These are phyloP conservation scores for Trichosanthes truncata DNA, from an alignment of 306 rosid genomes.

Conservation along the genomic window DNA sequence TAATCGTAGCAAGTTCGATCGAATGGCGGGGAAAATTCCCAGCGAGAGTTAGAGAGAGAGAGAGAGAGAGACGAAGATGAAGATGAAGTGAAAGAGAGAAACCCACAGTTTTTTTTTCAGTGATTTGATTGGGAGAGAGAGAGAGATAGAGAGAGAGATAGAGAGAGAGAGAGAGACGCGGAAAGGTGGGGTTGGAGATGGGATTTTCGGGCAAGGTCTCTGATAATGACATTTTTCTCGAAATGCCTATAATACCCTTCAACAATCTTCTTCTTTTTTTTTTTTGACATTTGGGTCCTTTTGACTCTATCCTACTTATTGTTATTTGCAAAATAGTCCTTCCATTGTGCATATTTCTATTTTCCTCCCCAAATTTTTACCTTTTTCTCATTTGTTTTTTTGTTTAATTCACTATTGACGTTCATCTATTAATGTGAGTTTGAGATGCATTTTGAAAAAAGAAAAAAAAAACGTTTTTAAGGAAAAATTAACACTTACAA, in stretches of 20 bases:
- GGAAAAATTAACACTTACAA: too few relatives aligned
- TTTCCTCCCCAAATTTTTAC: not conserved
- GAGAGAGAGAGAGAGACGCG: conserved; percentile 18
- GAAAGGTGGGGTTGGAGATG: conserved; percentile 8
- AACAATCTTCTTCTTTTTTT: not conserved
- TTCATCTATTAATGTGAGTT: too few relatives aligned
- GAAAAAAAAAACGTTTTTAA: too few relatives aligned
- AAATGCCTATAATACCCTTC: not conserved
- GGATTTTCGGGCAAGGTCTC: conserved; percentile 19
- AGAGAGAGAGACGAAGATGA: conserved; percentile 9
- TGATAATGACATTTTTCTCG: conserved; percentile 23
- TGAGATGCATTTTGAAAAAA: too few relatives aligned
- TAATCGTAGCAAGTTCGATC: conserved; percentile 17
- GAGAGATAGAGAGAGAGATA: conserved; percentile 20
- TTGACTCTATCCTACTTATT: not conserved
- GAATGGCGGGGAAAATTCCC: conserved; percentile 36
- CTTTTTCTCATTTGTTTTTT: not conserved
- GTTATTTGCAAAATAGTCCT: not conserved
- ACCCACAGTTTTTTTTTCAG: conserved; percentile 15
- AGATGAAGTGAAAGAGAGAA: conserved; percentile 7
- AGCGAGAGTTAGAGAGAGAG: conserved; percentile 7
- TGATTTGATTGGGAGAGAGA: conserved; percentile 46
- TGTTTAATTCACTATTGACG: too few relatives aligned
- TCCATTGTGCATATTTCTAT: not conserved
- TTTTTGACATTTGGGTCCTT: not conserved